Percentiles rank a stretch among this genome's conserved stretches.
phyloP scores from a whole-genome alignment of 352 stramenopile genomes.

The Sclerospora graminicola region DNA sequence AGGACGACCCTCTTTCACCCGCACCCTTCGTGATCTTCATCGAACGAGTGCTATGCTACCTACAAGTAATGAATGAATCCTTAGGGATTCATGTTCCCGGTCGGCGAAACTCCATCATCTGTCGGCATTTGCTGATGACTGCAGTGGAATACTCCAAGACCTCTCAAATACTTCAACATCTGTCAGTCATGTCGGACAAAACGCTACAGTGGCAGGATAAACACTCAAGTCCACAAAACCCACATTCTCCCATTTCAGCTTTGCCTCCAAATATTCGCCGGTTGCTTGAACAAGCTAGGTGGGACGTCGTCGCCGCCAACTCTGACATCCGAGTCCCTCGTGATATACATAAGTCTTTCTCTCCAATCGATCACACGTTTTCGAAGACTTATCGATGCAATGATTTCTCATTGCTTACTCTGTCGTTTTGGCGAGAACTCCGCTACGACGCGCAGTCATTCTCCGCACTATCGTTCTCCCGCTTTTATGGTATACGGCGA shows the following conservation, averaged over 20 bases:
- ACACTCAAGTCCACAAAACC: not conserved
- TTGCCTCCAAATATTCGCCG: not conserved
- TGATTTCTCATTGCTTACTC: not conserved
- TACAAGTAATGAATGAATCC: not conserved
- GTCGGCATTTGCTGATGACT: conserved; percentile 9
- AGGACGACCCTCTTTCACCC: conserved; percentile 11
- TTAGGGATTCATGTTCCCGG: not conserved
- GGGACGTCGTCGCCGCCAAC: not conserved
- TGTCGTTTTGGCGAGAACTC: conserved; percentile 2
- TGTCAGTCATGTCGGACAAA: not conserved
- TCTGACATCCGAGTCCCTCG: not conserved
- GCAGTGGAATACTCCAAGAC: conserved; percentile 2
- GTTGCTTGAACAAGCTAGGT: not conserved
- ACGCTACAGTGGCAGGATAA: not conserved
- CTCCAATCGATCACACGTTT: conserved; percentile 1
- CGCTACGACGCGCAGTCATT: conserved; percentile 1
- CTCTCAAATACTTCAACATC: not conserved
- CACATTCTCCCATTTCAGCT: not conserved
- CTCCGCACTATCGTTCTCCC: conserved; percentile 1
- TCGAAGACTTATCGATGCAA: not conserved
- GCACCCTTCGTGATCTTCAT: conserved; percentile 15
- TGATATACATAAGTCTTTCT: not conserved
- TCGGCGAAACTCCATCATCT: not conserved
- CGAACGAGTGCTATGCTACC: conserved; percentile 7
- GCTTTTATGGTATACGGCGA: conserved; percentile 4